These are phyloP conservation scores for Trichoderma citrinoviride DNA, from an alignment of 2,329 filamentous ascomycete genomes.

Conservation along the genomic window DNA sequence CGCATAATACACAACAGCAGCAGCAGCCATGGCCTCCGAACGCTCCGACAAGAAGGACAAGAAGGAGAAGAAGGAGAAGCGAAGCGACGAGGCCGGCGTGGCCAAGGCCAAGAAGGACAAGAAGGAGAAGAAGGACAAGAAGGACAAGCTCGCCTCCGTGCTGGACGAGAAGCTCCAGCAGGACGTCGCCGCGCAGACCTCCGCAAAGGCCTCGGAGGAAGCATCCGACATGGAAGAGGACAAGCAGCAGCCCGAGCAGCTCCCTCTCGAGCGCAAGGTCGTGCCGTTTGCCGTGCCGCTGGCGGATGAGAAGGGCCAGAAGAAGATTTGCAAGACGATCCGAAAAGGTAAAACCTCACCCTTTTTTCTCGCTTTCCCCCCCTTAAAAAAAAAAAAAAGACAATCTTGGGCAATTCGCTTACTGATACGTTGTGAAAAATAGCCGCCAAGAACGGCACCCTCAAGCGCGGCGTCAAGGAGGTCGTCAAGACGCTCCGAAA, in stretches of 20 bases:
- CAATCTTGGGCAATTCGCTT: background rate
- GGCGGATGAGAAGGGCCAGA: conserved; percentile 72
- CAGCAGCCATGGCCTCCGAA: conserved; percentile 46
- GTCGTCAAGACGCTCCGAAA: conserved; percentile 98
- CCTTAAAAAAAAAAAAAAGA: too few species aligned
- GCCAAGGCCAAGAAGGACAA: conserved; percentile 60
- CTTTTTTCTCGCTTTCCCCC: background rate
- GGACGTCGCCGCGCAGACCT: conserved; percentile 45
- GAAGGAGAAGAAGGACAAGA: conserved; percentile 74
- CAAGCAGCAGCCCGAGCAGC: conserved; percentile 40
- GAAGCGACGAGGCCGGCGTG: conserved; percentile 53
- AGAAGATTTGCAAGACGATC: conserved; percentile 59
- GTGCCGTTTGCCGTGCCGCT: conserved; percentile 83
- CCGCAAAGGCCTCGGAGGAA: conserved; percentile 41
- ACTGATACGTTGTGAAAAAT: conserved; percentile 23
- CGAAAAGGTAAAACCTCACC: conserved; percentile 60
- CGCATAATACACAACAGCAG: conserved; percentile 17
- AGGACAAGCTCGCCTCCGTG: conserved; percentile 46
- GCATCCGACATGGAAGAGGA: conserved; percentile 48
- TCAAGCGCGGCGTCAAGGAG: conserved; percentile 98
- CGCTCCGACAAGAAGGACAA: conserved; percentile 53
- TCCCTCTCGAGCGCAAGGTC: conserved; percentile 54
- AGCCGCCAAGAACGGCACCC: conserved; percentile 93
- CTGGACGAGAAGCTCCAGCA: conserved; percentile 65
- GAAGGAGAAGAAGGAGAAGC: conserved; percentile 62